Evolutionary conservation across 371 early-diverging fungal species (phyloP), one percentile per base, ranked within the genome.

Genomic region (Syncephalis plumigaleata): DNA sequence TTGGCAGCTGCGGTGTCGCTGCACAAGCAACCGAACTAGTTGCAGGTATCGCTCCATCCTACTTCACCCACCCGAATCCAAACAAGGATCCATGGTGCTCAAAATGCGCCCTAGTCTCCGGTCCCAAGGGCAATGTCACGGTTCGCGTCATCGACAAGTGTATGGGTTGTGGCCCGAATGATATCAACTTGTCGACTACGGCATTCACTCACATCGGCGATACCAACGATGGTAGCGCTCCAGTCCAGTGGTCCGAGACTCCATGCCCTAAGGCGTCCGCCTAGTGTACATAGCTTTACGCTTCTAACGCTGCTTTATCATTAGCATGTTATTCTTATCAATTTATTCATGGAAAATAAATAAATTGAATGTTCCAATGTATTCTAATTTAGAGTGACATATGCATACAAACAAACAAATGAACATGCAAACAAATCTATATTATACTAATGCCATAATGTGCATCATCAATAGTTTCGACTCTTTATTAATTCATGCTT

Each of bases 191-290:
- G 9, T 23, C 23, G 11, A 22, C 40, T 7, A 40, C 40, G 5
- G 49, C 49, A 17, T 48, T 39, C 26, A 39, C 3, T 18, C 16
- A 39, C 15, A 48, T 48, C 20, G 49, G 39, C 15, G 39, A 40
- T 21, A 23, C 2, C 1, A 15, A 3, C 15, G 40, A 2, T 2
- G 49, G 49, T 26, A 15, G 49, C 22, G 49, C 40, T 21, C 49
- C 44, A 2, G 57, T 70, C 31, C 39, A 49, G 4, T 74, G 74
- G 74, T 49, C 46, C 1, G 67, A 66, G 55, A 51, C 42, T 16
- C 45, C 9, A 17, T 53, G 44, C 31, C 7, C 31, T 31, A 7
- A 31, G 31, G 31, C 11, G 31, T n/a, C n/a, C n/a, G n/a, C n/a
- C n/a, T n/a, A n/a, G n/a, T n/a, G n/a, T n/a, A n/a, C n/a, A n/a